A percentile compares a stretch with the other conserved stretches of the same genome.
phyloP scores from a whole-genome alignment of 306 rosid species.

The Abrus precatorius region DNA sequence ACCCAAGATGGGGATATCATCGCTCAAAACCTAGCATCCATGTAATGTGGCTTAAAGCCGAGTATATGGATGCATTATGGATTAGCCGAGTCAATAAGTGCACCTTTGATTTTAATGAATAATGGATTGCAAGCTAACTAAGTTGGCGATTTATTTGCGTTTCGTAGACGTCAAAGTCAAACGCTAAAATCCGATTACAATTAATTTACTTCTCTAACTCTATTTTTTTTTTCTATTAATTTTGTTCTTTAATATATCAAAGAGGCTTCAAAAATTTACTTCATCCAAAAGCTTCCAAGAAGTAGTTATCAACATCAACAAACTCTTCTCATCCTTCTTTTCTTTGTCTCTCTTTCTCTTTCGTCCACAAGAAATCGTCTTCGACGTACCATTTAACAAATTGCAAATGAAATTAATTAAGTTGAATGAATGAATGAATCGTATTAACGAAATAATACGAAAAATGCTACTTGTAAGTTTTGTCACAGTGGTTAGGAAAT shows the following conservation, averaged over 20 bases:
- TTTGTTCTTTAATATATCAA: neutral
- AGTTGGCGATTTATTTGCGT: constrained; percentile 34
- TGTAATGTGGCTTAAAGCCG: constrained; percentile 9
- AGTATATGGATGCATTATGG: neutral
- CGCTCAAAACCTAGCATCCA: neutral
- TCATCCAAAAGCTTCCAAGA: constrained; percentile 47
- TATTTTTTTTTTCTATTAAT: neutral
- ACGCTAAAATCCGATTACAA: neutral
- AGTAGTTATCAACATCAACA: constrained; percentile 56
- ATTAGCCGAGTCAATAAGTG: constrained; percentile 15
- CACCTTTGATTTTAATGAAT: constrained; percentile 7
- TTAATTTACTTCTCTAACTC: neutral
- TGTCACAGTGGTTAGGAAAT: constrained; percentile 32
- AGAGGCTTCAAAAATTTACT: neutral
- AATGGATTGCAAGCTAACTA: constrained; percentile 46
- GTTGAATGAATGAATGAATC: neutral
- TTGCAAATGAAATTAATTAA: neutral
- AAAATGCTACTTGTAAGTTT: constrained; percentile 43
- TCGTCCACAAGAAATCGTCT: constrained; percentile 43
- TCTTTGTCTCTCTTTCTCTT: neutral
- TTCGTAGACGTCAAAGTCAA: constrained; percentile 31
- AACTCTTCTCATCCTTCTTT: constrained; percentile 21
- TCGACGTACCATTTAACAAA: neutral
- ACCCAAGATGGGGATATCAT: neutral
- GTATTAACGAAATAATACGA: neutral